A percentile compares a stretch with the other conserved stretches of the same genome.
phyloP scores from a whole-genome alignment of 257 asterid species.

The Parsonsia alboflavescens region DNA sequence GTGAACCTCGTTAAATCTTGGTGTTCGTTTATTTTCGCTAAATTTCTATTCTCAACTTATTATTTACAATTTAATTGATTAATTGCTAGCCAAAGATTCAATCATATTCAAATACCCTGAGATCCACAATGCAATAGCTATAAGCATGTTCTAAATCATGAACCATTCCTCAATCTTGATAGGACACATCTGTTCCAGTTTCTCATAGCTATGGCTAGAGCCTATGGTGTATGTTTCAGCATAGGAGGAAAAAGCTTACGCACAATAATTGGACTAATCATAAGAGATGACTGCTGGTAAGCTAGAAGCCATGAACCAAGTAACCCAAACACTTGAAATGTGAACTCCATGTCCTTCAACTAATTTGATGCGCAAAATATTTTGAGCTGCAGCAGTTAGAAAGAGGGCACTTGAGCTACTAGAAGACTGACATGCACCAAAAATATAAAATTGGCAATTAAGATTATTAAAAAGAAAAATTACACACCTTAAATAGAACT shows the following conservation, averaged over 20 bases:
- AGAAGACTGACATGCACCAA: constrained; percentile 35
- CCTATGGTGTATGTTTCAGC: constrained; percentile 68
- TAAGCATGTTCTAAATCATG: constrained; percentile 56
- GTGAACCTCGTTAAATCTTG: too few relatives aligned
- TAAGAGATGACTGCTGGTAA: constrained; percentile 47
- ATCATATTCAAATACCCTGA: constrained; percentile 64
- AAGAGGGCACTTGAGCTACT: constrained; percentile 71
- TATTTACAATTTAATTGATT: too few relatives aligned
- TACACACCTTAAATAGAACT: too few relatives aligned
- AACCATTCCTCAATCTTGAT: constrained; percentile 71
- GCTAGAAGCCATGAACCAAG: constrained; percentile 63
- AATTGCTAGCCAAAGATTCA: too few relatives aligned
- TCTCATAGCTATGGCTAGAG: constrained; percentile 60
- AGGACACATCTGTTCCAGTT: constrained; percentile 64
- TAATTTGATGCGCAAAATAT: constrained; percentile 57
- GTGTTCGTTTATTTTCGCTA: too few relatives aligned
- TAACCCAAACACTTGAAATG: constrained; percentile 55
- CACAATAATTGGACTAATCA: constrained; percentile 49
- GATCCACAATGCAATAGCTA: constrained; percentile 65
- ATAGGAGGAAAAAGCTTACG: constrained; percentile 66
- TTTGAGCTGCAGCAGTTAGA: constrained; percentile 86
- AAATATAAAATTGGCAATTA: constrained; percentile 3
- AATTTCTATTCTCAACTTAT: too few relatives aligned
- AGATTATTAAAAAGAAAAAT: background rate
- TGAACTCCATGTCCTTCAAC: constrained; percentile 71